Evolutionary conservation across 2,329 filamentous ascomycete genomes (phyloP), one percentile per base, ranked within the genome.

Genomic region (Xylaria sp.): DNA sequence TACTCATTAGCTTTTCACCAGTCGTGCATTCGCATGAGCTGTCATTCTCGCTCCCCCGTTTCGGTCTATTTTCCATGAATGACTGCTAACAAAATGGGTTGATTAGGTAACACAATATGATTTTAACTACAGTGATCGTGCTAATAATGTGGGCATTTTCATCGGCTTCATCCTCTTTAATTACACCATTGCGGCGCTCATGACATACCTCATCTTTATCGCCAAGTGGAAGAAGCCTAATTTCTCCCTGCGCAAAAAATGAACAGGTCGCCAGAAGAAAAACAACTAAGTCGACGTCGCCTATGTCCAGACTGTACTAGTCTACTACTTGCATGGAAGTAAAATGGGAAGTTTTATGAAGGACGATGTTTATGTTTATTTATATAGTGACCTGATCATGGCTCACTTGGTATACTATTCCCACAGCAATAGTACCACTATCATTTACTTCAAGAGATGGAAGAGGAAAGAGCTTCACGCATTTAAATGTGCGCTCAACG

Each of bases 131-230:
- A 9, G 51, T 31, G 31, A 63, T n/a, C 48, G 36, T 7, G 33
- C 46, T 2, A 57, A 57, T 4, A 57, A 71, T n/a, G 46, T 71
- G n/a, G 69, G 63, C n/a, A 68, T 71, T 23, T 68, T 71, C 23
- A 66, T 68, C 28, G 51, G 49, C 60, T 63, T 63, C 38, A 56
- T 63, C 17, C 38, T n/a, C 11, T 63, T 63, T 20, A 63, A 48
- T 40, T 63, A 48, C 11, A 48, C 60, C 4, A 38, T 46, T 7
- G 60, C 38, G 7, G 38, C 38, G 10, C 36, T 46, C 23, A 44
- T 63, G 38, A 63, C 48, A 31, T 56, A 54, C 38, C 36, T 57
- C 59, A 51, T 51, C 59, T 40, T 38, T 23, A 46, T 61, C 13
- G 33, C 28, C 1, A 61, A 51, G 23, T 61, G 59, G 46, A 61